A percentile compares a stretch with the other conserved stretches of the same genome.
These are phyloP conservation scores for Aquilaria agallochum DNA, from an alignment of 441 rosid species.

Conservation along the genomic window DNA sequence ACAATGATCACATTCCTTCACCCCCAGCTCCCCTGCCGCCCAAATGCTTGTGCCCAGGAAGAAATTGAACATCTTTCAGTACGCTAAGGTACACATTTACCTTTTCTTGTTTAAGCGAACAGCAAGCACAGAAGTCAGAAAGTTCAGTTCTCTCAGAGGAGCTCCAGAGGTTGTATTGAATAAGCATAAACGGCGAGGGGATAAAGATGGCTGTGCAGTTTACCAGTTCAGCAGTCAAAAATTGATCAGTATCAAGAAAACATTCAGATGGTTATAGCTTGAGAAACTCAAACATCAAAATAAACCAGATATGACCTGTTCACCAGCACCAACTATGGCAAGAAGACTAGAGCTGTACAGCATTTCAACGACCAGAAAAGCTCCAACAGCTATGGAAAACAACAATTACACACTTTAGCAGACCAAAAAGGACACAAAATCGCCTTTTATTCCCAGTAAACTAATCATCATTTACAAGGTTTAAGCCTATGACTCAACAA, in stretches of 20 bases:
- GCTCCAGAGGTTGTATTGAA: conserved; percentile 64
- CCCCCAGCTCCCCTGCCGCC: not conserved
- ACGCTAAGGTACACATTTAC: conserved; percentile 19
- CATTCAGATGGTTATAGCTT: not conserved
- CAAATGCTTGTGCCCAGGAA: not conserved
- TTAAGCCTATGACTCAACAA: not conserved
- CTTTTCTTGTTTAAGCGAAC: conserved; percentile 75
- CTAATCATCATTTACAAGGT: not conserved
- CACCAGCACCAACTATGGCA: conserved; percentile 93
- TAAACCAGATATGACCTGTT: conserved; percentile 50
- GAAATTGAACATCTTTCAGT: not conserved
- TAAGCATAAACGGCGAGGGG: conserved; percentile 83
- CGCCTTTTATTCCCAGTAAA: too few species aligned
- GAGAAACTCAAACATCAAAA: not conserved
- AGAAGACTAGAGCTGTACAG: conserved; percentile 78
- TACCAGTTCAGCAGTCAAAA: conserved; percentile 8
- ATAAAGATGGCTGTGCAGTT: conserved; percentile 64
- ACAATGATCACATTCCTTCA: too few species aligned
- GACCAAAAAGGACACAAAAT: too few species aligned
- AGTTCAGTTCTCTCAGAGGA: conserved; percentile 70
- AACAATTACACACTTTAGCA: conserved; percentile 5
- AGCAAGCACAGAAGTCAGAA: conserved; percentile 75
- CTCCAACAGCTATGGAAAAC: conserved; percentile 52
- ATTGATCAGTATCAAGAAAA: conserved; percentile 5
- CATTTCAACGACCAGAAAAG: conserved; percentile 77